Percentiles rank a stretch among this genome's conserved stretches.
Conservation (phyloP, 2,329 filamentous ascomycete species). For the Xylariaceae sp. region DNA sequence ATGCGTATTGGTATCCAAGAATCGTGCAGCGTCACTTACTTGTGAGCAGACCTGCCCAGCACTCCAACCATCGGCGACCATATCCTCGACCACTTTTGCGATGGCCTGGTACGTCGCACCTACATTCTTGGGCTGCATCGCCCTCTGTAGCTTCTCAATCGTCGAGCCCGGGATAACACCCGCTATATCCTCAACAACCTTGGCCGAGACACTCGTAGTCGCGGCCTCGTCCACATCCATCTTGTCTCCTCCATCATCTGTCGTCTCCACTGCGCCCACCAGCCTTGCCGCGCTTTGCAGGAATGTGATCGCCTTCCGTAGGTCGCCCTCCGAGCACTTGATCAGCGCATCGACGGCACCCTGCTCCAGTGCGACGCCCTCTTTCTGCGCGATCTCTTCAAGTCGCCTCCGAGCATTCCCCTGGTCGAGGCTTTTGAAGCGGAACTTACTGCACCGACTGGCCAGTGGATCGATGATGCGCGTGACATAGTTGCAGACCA, state of each 20-base stretch:
- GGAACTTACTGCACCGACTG: conserved; percentile 90
- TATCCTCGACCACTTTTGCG: conserved; percentile 75
- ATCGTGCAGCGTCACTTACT: conserved; percentile 39
- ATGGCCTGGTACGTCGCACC: conserved; percentile 68
- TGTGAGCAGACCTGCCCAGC: conserved; percentile 82
- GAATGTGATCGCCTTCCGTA: conserved; percentile 94
- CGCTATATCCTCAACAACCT: conserved; percentile 88
- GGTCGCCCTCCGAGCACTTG: conserved; percentile 83
- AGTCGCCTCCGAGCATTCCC: conserved; percentile 76
- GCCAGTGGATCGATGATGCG: conserved; percentile 96
- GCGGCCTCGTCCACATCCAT: conserved; percentile 48
- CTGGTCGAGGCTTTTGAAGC: conserved; percentile 94
- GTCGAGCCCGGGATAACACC: conserved; percentile 81
- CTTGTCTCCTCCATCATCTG: conserved; percentile 54
- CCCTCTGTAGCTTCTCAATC: conserved; percentile 64
- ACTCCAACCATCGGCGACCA: conserved; percentile 97
- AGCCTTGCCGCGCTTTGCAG: conserved; percentile 90
- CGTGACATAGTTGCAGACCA: conserved; percentile 98
- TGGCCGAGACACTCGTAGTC: conserved; percentile 59
- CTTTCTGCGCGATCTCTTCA: conserved; percentile 74
- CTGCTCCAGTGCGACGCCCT: conserved; percentile 70
- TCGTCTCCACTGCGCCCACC: conserved; percentile 60
- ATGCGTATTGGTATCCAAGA: no score
- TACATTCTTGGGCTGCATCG: conserved; percentile 68
- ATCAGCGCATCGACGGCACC: conserved; percentile 83